Evolutionary conservation across 129 eudicot species (phyloP), one percentile per base, ranked within the genome.

Genomic region (Escallonia herrerae): DNA sequence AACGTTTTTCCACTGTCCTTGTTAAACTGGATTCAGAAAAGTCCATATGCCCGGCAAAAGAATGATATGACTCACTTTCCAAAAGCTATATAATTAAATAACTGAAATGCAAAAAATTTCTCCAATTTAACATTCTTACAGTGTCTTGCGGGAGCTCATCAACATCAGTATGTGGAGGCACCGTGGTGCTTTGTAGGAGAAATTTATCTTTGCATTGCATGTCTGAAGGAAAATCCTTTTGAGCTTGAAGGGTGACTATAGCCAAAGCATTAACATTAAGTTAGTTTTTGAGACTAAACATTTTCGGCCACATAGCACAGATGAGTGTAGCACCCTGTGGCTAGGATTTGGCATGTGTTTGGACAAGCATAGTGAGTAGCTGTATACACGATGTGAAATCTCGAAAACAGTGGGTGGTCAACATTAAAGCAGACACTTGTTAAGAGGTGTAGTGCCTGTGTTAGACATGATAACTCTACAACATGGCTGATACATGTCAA

Each of bases 241-340:
- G 97, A 64, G 95, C 93, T 83, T 90, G 97, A 43, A 90, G 93
- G 66, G 97, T 87, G 63, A 90, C 97, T 90, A 69, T 42, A 73
- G 22, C 58, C 41, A 73, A 37, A 76, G 40, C 50, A 68, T 42
- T 56, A 43, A 78, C 56, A 66, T 44, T 13, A 56, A 56, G 76
- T 62, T 64, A 56, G 58, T 15, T 4, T 46, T 0, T 7, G 60
- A 70, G 3, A 22, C 5, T 69, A 79, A 69, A 9, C 67, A 39
- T 22, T 45, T 51, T 60, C 10, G 46, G 12, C 39, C 9, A 58
- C 41, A 15, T 41, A 47, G 45, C 37, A 58, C 3, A 56, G 40
- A 56, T 56, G 53, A 5, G 40, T 7, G 53, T 14, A 8, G 49
- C 9, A 45, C 49, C 6, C 49, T 45, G 8, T 49, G 4, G 6